Base-by-base conservation (phyloP, 352 stramenopile genomes). In the Thalassiosira hispida region DNA sequence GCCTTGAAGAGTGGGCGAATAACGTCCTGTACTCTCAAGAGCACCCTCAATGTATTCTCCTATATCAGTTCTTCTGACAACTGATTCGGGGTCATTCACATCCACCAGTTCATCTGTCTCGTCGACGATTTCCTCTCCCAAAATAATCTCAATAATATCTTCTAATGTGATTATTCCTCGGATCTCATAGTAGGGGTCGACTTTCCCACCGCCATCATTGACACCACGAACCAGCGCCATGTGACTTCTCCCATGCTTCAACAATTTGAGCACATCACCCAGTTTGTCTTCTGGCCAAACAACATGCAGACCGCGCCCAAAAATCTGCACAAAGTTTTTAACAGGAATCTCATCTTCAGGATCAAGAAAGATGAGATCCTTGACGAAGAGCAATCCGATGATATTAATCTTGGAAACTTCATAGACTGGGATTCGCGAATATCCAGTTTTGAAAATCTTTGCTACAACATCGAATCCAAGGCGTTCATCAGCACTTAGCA, bases 301-400 rank as follows among this genome's bases (percentile, higher is more conserved):
- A 22, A 92, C 73, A 61, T 94, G 82, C 77, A 96, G 51, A 55
- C 67, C 81, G 35, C 90, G 87, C 23, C 91, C 83, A 82, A 98
- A 98, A 42, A 97, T 94, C 38, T 91, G 72, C 25, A 97, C 77
- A 60, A 95, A 92, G 35, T 88, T 87, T 18, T 83, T 81, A 29
- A 97, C 86, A 0, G 92, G 86, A 16, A 90, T 77, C 73, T 94
- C 65, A 79, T 99, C 96, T 85, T 98, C 97, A 9, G 97, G 96
- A 82, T 99, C 97, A 16, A 99, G 91, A 55, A 99, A 98, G 67
- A 99, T 98, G 11, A 99, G 93, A 77, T 99, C 97, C 77, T 99
- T 99, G 53, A 98, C 96, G 80, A 98, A 96, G 23, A 99, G 92
- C n/a, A 98, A 90, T 16, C 97, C 97, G 55, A 98, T 92, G 40